phyloP scores from a whole-genome alignment of 2,329 filamentous ascomycete species.

The Neodidymelliopsis sp. region DNA sequence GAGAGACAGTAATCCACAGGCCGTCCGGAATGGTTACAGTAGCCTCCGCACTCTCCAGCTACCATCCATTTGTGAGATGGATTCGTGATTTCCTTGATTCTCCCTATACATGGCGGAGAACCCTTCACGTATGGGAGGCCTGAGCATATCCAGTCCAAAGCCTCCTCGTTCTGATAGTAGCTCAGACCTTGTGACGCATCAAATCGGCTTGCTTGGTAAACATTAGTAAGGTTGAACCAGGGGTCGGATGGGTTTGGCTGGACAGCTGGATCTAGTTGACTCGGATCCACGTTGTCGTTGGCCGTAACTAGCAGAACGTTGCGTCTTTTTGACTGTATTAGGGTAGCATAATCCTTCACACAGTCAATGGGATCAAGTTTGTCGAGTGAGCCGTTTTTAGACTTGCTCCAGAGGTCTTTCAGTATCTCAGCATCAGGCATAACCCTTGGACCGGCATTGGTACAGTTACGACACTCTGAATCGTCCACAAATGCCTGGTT shows the following conservation, averaged over 20 bases:
- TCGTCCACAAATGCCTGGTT: not conserved
- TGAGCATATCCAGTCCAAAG: conserved; percentile 1
- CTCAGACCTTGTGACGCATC: too few relatives aligned
- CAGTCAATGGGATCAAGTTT: not conserved
- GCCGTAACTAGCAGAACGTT: conserved; percentile 6
- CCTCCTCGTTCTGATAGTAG: too few relatives aligned
- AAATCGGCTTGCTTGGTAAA: too few relatives aligned
- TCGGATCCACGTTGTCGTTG: not conserved
- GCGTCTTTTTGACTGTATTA: not conserved
- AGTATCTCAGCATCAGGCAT: not conserved
- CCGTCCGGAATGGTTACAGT: not conserved
- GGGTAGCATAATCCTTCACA: not conserved
- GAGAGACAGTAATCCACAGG: conserved; percentile 31
- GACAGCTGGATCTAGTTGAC: too few relatives aligned
- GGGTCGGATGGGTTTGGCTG: too few relatives aligned
- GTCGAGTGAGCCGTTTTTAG: not conserved
- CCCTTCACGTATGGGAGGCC: too few relatives aligned
- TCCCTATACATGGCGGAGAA: not conserved
- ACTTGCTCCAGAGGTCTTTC: not conserved
- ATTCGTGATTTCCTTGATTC: not conserved
- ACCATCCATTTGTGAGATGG: not conserved
- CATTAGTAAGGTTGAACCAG: too few relatives aligned
- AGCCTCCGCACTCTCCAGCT: not conserved
- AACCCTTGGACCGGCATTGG: not conserved
- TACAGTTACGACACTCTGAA: not conserved